These are phyloP conservation scores for Mucor plumbeus DNA, from an alignment of 371 early-diverging fungal genomes.

Conservation along the genomic window DNA sequence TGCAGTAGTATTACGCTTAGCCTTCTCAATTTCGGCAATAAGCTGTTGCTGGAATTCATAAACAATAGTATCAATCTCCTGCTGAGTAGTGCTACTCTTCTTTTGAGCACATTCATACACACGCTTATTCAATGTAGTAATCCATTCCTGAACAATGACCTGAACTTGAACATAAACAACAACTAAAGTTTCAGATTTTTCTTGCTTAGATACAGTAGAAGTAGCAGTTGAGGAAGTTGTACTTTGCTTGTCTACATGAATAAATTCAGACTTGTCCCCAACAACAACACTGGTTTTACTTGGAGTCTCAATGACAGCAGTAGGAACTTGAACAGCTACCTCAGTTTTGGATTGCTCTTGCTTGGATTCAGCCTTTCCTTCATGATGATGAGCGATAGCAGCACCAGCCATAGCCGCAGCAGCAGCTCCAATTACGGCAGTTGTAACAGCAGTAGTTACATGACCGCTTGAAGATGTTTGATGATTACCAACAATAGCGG, in stretches of 20 bases:
- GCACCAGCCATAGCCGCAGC: slow-evolving; percentile 29
- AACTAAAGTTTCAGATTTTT: slow-evolving; percentile 25
- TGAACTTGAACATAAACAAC: slow-evolving; percentile 26
- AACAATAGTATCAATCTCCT: slow-evolving; percentile 35
- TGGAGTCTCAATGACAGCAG: slow-evolving; percentile 17
- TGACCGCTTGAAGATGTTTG: background rate
- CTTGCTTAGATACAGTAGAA: slow-evolving; percentile 9
- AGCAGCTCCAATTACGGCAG: slow-evolving; percentile 31
- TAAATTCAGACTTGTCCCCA: slow-evolving; percentile 11
- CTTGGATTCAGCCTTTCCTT: slow-evolving; percentile 19
- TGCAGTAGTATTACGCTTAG: slow-evolving; percentile 28
- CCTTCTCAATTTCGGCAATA: slow-evolving; percentile 33
- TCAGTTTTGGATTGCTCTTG: slow-evolving; percentile 2
- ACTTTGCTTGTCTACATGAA: slow-evolving; percentile 16
- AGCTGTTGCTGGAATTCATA: slow-evolving; percentile 33
- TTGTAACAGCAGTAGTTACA: background rate
- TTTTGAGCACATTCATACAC: slow-evolving; percentile 33
- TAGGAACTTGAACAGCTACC: background rate
- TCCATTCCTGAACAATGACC: slow-evolving; percentile 25
- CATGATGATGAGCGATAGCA: slow-evolving; percentile 25
- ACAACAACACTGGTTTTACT: slow-evolving; percentile 22
- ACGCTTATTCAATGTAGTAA: slow-evolving; percentile 26
- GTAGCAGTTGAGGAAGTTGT: background rate
- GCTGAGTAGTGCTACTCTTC: slow-evolving; percentile 19
- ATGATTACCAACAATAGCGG: slow-evolving; percentile 6